Evolutionary conservation across 169 alveolate genomes (phyloP).

Genomic region (Blepharisma undulans): DNA sequence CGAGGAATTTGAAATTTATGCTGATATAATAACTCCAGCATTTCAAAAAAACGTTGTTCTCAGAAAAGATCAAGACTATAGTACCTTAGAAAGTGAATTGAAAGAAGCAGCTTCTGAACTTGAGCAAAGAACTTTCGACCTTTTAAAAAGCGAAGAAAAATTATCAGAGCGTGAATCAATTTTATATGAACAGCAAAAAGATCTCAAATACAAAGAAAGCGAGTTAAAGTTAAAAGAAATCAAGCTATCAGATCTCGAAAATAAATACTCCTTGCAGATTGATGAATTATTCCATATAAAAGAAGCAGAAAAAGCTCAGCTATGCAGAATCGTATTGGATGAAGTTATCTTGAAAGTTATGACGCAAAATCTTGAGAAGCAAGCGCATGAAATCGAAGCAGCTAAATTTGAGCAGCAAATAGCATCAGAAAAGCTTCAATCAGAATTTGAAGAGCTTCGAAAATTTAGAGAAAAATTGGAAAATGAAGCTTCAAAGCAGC

Average conservation of each 20-base stretch:
- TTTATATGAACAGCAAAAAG: not conserved
- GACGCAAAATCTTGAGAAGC: not conserved
- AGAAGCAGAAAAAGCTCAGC: not conserved
- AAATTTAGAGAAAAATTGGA: not conserved
- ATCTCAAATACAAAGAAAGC: not conserved
- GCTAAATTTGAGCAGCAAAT: not conserved
- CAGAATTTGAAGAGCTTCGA: not conserved
- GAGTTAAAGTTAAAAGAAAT: not conserved
- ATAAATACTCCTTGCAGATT: not conserved
- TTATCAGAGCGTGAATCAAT: not conserved
- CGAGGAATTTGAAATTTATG: not conserved
- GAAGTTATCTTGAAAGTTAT: not conserved
- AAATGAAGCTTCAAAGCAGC: not conserved
- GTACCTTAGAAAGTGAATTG: not conserved
- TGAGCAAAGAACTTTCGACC: not conserved
- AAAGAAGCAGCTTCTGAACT: not conserved
- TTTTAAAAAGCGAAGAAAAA: not conserved
- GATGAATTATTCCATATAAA: not conserved
- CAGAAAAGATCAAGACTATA: not conserved
- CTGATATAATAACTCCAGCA: not conserved
- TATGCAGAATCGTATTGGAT: not conserved
- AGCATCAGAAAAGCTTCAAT: not conserved
- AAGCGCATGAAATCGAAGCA: not conserved
- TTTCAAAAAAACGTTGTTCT: not conserved
- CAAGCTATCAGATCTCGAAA: not conserved